Base-by-base conservation (phyloP, 2,329 filamentous ascomycete species). In the Zymoseptoria crescenta region DNA sequence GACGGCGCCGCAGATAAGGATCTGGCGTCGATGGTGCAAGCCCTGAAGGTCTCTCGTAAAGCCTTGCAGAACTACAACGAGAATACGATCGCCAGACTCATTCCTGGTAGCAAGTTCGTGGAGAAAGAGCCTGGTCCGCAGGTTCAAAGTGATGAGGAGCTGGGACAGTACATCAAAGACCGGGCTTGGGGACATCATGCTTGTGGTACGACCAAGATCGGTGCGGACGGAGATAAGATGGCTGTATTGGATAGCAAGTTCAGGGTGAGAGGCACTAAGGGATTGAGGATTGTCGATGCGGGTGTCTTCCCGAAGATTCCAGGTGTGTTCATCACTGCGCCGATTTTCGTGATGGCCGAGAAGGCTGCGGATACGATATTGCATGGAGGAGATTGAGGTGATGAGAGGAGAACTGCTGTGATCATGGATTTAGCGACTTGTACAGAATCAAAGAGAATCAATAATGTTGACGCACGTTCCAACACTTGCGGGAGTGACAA, bases 301-400 rank as follows among this genome's bases (percentile, higher is more conserved):
- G 52, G 49, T 20, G 56, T 64, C 8, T 86, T 82, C 57, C 81
- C 82, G 0, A 73, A 74, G 51, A 81, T 80, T 49, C 80, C 81
- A 0, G 82, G 83, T 58, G 78, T 75, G 56, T 83, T 81, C 63
- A 76, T 79, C n/a, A 75, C 77, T 7, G 69, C 80, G 0, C 76
- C 81, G 0, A 78, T 79, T 0, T 83, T 82, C 62, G 82, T 86
- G 70, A 74, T 82, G 6, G 77, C 76, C 1, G 83, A 86, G 74
- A 87, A 86, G 74, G 84, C 84, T 0, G 80, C 81, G 1, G 81
- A 84, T 68, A 78, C 77, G 6, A 85, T 86, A 55, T 56, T 77
- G 52, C 60, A 64, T 24, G 58, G 60, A 19, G 35, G 35, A 6
- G 35, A 45, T 7, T 45, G 35, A 45, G 35, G 4, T 16, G 35